A percentile compares a stretch with the other conserved stretches of the same genome.
Conservation (phyloP, 208 protist species). For the Kentomonas sorsogonicus region DNA sequence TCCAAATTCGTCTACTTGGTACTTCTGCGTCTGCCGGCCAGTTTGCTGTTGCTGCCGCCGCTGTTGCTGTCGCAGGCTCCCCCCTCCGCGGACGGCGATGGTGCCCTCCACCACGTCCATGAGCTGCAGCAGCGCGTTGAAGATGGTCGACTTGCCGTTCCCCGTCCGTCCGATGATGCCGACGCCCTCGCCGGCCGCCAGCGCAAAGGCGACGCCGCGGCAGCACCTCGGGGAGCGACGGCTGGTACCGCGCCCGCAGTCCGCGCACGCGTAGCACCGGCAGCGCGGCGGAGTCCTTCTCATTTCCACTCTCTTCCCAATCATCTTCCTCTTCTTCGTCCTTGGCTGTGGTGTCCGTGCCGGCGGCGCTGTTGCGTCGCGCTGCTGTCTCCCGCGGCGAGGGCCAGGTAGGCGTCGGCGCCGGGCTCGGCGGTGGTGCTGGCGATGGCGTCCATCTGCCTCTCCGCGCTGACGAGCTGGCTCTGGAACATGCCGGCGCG, state of each 20-base stretch:
- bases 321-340: no score
- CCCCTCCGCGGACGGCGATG: conserved; percentile 17
- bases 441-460: conserved; percentile 27
- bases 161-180: conserved; percentile 74
- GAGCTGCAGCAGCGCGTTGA: conserved; percentile 62
- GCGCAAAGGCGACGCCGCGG: conserved; percentile 39
- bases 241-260: conserved; percentile 59
- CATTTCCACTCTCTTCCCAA: no score
- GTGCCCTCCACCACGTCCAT: conserved; percentile 84
- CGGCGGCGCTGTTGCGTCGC: background rate
- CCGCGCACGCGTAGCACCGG: conserved; percentile 50
- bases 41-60: conserved; percentile 61
- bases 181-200: conserved; percentile 44
- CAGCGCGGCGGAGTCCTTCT: no score
- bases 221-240: conserved; percentile 54
- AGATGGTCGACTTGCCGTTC: conserved; percentile 78
- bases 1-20: conserved; percentile 52
- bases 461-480: conserved; percentile 64
- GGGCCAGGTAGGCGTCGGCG: no score
- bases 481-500: conserved; percentile 62
- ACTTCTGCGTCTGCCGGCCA: no score
- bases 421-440: no score
- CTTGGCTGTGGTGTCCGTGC: no score
- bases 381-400: background rate
- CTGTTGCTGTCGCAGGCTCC: conserved; percentile 26